phyloP scores from a whole-genome alignment of 1,284 basidiomycete species.

The Rhodotorula sp. region DNA sequence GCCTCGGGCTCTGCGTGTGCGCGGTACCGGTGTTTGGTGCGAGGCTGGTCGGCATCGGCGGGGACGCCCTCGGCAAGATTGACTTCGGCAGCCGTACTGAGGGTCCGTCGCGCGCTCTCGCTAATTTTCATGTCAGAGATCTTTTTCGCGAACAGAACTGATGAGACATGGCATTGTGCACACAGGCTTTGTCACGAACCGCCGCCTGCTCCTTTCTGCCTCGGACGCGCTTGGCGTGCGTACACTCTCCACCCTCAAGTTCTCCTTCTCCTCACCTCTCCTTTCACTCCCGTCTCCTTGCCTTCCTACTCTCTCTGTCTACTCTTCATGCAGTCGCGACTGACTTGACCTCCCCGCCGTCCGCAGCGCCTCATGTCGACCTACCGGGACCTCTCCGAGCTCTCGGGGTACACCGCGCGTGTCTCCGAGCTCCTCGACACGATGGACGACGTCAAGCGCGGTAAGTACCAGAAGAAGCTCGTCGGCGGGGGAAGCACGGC shows the following conservation, averaged over 20 bases:
- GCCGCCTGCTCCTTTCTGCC: conserved; percentile 74
- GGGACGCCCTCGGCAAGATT: conserved; percentile 27
- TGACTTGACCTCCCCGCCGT: too few relatives aligned
- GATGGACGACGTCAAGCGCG: conserved; percentile 81
- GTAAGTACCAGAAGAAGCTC: conserved; percentile 85
- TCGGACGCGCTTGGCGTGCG: conserved; percentile 59
- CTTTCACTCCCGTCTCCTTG: too few relatives aligned
- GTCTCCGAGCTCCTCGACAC: conserved; percentile 87
- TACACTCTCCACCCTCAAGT: not conserved
- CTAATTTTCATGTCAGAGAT: too few relatives aligned
- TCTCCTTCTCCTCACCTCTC: not conserved
- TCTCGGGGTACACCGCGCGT: conserved; percentile 92
- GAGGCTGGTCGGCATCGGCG: conserved; percentile 66
- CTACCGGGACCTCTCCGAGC: conserved; percentile 83
- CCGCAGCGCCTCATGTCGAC: conserved; percentile 75
- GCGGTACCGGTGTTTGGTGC: conserved; percentile 87
- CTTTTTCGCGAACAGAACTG: too few relatives aligned
- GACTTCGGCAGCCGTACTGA: conserved; percentile 85
- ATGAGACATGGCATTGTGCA: too few relatives aligned
- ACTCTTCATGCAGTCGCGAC: too few relatives aligned
- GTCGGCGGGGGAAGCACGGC: conserved; percentile 65
- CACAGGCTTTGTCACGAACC: conserved; percentile 70
- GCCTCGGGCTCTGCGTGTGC: conserved; percentile 89
- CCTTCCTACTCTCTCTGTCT: too few relatives aligned
- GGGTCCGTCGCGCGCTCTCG: conserved; percentile 56